A percentile compares a stretch with the other conserved stretches of the same genome.
Evolutionary conservation across 208 protist species (phyloP).

Genomic region (Angomonas deanei): DNA sequence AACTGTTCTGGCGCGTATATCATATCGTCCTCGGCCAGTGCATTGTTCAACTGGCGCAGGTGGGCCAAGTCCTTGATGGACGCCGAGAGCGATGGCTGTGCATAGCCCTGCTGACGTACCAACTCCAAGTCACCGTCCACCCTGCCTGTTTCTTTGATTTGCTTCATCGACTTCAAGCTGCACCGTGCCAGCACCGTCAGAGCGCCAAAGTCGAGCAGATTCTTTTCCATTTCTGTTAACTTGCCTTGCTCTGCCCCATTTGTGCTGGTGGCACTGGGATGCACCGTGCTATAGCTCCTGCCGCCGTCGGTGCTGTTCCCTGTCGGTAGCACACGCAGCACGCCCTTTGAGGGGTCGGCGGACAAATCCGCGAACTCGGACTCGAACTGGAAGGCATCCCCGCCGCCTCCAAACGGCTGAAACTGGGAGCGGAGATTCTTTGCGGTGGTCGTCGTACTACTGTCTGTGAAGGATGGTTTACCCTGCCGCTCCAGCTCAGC

Average conservation of each 20-base stretch:
- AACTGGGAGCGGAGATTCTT: too few species aligned
- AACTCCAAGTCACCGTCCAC: neutral
- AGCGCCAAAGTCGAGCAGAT: neutral
- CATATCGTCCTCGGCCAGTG: neutral
- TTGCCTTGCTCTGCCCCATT: neutral
- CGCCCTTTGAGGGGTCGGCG: neutral
- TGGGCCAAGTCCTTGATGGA: neutral
- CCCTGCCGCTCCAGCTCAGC: too few species aligned
- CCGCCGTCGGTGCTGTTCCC: neutral
- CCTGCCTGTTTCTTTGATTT: neutral
- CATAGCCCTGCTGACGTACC: neutral
- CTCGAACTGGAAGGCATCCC: too few species aligned
- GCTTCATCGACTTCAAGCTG: neutral
- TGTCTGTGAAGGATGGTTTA: too few species aligned
- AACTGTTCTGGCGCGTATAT: neutral
- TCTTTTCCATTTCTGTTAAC: neutral
- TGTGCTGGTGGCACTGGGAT: neutral
- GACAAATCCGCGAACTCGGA: too few species aligned
- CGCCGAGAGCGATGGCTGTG: neutral
- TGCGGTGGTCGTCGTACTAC: too few species aligned
- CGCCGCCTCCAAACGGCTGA: neutral
- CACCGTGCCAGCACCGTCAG: slow-evolving; percentile 3
- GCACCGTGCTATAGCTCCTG: neutral
- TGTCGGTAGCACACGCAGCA: neutral
- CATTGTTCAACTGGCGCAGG: neutral